Evolutionary conservation across 2,329 filamentous ascomycete species (phyloP).

Genomic region (Magnaporthales sp.): DNA sequence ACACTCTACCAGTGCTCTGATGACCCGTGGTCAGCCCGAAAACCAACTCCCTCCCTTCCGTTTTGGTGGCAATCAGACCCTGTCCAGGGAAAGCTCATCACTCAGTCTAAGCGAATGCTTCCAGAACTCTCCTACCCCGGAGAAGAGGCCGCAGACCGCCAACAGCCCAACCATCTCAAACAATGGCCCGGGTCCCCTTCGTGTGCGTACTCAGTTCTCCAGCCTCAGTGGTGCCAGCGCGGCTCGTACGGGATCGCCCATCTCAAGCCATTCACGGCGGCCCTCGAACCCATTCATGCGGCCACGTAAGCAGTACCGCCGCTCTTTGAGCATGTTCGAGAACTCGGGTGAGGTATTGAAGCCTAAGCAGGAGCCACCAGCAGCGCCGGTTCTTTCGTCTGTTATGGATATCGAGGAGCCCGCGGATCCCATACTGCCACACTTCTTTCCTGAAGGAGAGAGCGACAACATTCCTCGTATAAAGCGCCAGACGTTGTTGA

Average conservation of each 20-base stretch:
- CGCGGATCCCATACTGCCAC: slow-evolving; percentile 67
- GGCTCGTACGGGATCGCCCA: slow-evolving; percentile 66
- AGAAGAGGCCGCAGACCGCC: slow-evolving; percentile 52
- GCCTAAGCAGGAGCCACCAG: slow-evolving; percentile 52
- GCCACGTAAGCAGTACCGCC: slow-evolving; percentile 79
- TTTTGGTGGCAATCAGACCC: slow-evolving; percentile 44
- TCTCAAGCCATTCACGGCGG: slow-evolving; percentile 62
- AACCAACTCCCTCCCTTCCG: slow-evolving; percentile 64
- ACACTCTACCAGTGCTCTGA: slow-evolving; percentile 55
- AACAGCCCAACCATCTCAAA: slow-evolving; percentile 42
- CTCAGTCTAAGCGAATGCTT: slow-evolving; percentile 76
- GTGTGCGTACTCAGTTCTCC: slow-evolving; percentile 57
- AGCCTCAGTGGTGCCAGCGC: slow-evolving; percentile 42
- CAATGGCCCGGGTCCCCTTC: slow-evolving; percentile 48
- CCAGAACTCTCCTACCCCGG: slow-evolving; percentile 67
- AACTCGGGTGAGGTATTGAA: slow-evolving; percentile 81
- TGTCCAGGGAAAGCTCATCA: slow-evolving; percentile 31
- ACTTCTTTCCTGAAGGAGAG: slow-evolving; percentile 72
- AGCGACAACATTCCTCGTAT: slow-evolving; percentile 86
- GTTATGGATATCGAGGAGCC: slow-evolving; percentile 79
- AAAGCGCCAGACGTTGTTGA: slow-evolving; percentile 67
- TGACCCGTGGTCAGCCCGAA: slow-evolving; percentile 52
- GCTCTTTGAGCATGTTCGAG: slow-evolving; percentile 97
- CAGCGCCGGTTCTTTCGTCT: slow-evolving; percentile 54
- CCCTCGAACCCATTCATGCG: slow-evolving; percentile 62